Evolutionary conservation across 2,329 filamentous ascomycete species (phyloP), one percentile per base, ranked within the genome.

Genomic region (Aspergillus ochraceoroseus): DNA sequence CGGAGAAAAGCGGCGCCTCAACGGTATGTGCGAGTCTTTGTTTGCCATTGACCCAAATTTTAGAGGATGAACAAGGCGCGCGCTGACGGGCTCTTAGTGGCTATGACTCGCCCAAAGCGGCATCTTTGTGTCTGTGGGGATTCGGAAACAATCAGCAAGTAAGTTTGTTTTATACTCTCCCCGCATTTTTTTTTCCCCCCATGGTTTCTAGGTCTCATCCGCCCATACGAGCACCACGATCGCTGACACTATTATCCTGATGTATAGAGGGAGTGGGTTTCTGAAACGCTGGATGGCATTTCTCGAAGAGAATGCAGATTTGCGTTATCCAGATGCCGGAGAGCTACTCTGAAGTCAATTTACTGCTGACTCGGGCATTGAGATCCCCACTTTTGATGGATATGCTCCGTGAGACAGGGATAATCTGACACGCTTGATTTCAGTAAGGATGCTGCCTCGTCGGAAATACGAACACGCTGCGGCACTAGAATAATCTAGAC

Each of bases 71-170:
- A 33, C 23, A 17, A 15, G 27, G 15, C 12, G 31, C 35, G 15
- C 12, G 31, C 35, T 44, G 23, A 48, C 35, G 26, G 15, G 23
- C 19, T 43, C 18, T 5, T 58, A 94, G 89, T 96, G 54, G 90
- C 92, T 38, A 96, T 98, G 89, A 98, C 92, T 47, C 80, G 92
- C 51, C 87, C 92, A 4, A 90, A 85, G 69, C 79, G 92, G 53
- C 90, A 92, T 59, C 73, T 98, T 29, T 92, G 86, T 48, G 77
- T 98, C 12, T 83, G 95, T 56, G 92, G 90, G 30, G 92, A 98
- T 64, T 92, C 87, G 44, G 92, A 95, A 62, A 96, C 90, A 2
- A 86, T 95, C 40, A 82, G 83, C 65, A 81, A 77, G 85, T 94
- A 72, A 77, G 85, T 79, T n/a, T 9, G 14, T 4, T 22, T 9